Conservation (phyloP, 1,139 yeast genomes). For the Saccharomyces pastorianus region DNA sequence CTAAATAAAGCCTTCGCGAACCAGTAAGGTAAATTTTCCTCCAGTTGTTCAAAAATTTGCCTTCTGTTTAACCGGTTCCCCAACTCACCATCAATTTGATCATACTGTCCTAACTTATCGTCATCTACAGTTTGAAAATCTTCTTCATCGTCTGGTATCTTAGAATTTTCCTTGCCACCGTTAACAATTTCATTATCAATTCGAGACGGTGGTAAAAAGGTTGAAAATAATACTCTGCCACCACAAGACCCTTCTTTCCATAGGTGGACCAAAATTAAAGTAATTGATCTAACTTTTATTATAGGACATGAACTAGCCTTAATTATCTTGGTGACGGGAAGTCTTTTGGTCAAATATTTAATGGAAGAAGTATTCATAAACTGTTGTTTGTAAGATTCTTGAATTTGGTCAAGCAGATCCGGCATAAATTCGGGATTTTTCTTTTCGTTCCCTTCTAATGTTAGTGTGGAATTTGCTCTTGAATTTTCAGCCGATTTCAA, state of each 20-base stretch:
- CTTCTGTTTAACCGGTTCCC: constrained; percentile 13
- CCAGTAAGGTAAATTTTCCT: constrained; percentile 69
- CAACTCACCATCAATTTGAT: constrained; percentile 12
- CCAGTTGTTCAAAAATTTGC: constrained; percentile 38
- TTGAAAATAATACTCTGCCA: constrained; percentile 27
- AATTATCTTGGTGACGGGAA: constrained; percentile 22
- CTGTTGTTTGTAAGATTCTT: constrained; percentile 21
- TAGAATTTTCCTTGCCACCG: constrained; percentile 6
- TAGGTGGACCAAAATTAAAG: constrained; percentile 23
- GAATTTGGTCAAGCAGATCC: constrained; percentile 21
- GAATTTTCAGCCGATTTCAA: constrained; percentile 9
- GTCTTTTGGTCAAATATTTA: constrained; percentile 21
- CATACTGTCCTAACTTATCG: constrained; percentile 12
- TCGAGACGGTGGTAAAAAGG: constrained; percentile 23
- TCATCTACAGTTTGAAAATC: constrained; percentile 7
- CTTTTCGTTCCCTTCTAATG: constrained; percentile 6
- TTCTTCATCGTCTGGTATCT: constrained; percentile 8
- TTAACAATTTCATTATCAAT: constrained; percentile 3
- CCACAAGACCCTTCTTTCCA: constrained; percentile 30
- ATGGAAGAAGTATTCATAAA: constrained; percentile 19
- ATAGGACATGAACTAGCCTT: constrained; percentile 24
- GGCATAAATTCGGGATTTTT: constrained; percentile 12
- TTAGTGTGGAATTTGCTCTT: constrained; percentile 4
- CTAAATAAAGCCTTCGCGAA: constrained; percentile 60
- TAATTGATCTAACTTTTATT: constrained; percentile 21